Conservation (phyloP, 2,329 filamentous ascomycete genomes). For the Apiospora kogelbergensis region DNA sequence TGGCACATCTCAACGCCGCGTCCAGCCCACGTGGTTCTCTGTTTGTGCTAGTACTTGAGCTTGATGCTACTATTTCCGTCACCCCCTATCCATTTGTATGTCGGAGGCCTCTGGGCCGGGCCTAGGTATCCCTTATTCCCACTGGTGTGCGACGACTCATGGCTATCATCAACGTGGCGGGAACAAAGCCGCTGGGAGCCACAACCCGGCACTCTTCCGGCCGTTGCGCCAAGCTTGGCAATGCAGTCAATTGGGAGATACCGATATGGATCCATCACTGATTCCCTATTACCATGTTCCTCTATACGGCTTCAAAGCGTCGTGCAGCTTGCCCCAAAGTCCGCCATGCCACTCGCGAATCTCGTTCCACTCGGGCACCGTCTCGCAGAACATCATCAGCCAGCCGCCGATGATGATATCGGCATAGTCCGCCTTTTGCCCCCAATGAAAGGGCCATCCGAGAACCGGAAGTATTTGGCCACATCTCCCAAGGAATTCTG, state of each 20-base stretch:
- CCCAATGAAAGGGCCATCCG: conserved; percentile 23
- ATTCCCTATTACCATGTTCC: conserved; percentile 16
- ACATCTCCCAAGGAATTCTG: conserved; percentile 17
- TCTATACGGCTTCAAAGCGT: conserved; percentile 21
- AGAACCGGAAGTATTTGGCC: conserved; percentile 20
- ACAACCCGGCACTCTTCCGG: no score
- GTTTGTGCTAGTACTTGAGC: neutral
- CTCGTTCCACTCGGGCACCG: conserved; percentile 24
- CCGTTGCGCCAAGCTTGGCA: no score
- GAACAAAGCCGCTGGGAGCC: neutral
- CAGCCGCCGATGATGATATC: conserved; percentile 29
- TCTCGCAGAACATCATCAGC: conserved; percentile 19
- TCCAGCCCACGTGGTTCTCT: neutral
- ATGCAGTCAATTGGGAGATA: no score
- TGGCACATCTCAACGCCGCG: neutral
- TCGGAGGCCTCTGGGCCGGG: neutral
- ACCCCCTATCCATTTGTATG: neutral
- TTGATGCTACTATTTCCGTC: neutral
- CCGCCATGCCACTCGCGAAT: conserved; percentile 25
- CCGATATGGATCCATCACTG: neutral
- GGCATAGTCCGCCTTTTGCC: conserved; percentile 24
- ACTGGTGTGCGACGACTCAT: neutral
- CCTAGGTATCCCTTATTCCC: neutral
- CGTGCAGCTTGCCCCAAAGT: conserved; percentile 21
- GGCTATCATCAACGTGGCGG: neutral